Base-by-base conservation (phyloP, 768 basidiomycete species). In the Mycena albidolilacea region DNA sequence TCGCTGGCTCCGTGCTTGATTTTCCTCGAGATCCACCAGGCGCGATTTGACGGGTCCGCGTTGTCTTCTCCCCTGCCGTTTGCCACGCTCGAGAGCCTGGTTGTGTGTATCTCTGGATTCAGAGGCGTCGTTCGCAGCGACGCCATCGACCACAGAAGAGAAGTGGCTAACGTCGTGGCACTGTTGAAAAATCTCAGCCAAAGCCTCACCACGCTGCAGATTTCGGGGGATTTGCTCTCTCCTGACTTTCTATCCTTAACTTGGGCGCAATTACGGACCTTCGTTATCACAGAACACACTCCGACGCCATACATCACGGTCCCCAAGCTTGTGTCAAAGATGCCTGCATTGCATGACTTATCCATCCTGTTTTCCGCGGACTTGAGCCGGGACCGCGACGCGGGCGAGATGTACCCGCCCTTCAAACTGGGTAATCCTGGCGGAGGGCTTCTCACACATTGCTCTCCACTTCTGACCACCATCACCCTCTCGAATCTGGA, bases 201-300 rank as follows among this genome's bases (percentile, higher is more conserved):
- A 17, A 37, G 23, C 15, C 19, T 71, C 9, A 44, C 15, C 46
- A 43, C 4, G 15, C 17, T 71, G 15, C 37, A 38, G 7, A 71
- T 71, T 38, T 71, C 70, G 12, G 70, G 70, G 0, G 71, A 71
- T 23, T 21, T 71, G 7, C 46, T 71, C 14, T 23, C 21, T 14
- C 55, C 2, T 64, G 35, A 0, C 67, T 71, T 44, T 30, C 30
- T 30, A 30, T 23, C 17, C 46, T 8, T 8, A 66, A 11, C 2
- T 11, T 7, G 66, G 70, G 70, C 50, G 2, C 2, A 11, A 12
- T 50, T 71, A 46, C n/a, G 17, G 6, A 62, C 8, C n/a, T 67
- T 71, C 41, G 21, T 46, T 4, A 14, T 68, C 44, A 64, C 67
- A 3, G 71, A 72, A 50, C 71, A 72, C 62, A 59, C 70, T 12